Conservation (phyloP, 139 green algal species). For the Haematococcus sp. region DNA sequence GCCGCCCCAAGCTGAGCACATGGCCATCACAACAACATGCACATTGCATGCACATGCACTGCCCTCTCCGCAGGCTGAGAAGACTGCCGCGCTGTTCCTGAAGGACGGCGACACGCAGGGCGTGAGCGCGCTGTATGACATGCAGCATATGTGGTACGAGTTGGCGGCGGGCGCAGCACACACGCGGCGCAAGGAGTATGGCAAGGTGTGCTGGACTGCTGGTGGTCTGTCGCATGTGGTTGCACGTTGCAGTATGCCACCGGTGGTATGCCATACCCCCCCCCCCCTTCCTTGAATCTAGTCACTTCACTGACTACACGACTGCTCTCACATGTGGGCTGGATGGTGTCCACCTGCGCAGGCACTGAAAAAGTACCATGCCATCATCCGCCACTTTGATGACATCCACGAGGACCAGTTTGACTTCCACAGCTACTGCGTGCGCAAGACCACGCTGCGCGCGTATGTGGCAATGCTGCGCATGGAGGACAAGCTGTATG, state of each 20-base stretch:
- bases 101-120: constrained; percentile 71
- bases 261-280: no score
- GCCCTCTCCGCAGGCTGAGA: constrained; percentile 52
- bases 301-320: no score
- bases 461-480: constrained; percentile 88
- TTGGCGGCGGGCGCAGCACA: constrained; percentile 72
- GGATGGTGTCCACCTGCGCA: constrained; percentile 30
- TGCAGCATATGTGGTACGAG: constrained; percentile 99
- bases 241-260: no score
- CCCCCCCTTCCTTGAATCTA: no score
- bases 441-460: constrained; percentile 95
- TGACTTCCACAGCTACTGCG: constrained; percentile 93
- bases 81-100: constrained; percentile 83
- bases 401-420: constrained; percentile 97
- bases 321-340: not conserved
- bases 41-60: not conserved
- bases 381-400: constrained; percentile 80
- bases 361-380: constrained; percentile 85
- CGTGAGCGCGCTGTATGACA: constrained; percentile 87
- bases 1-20: no score
- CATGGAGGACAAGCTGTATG: constrained; percentile 81
- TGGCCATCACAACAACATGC: no score
- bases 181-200: constrained; percentile 30
- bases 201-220: constrained; percentile 31
- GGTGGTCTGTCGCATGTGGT: no score